Percentiles rank a stretch among this genome's conserved stretches.
These are phyloP conservation scores for Posidonia oceanica DNA, from an alignment of 116 monocot species.

Conservation along the genomic window DNA sequence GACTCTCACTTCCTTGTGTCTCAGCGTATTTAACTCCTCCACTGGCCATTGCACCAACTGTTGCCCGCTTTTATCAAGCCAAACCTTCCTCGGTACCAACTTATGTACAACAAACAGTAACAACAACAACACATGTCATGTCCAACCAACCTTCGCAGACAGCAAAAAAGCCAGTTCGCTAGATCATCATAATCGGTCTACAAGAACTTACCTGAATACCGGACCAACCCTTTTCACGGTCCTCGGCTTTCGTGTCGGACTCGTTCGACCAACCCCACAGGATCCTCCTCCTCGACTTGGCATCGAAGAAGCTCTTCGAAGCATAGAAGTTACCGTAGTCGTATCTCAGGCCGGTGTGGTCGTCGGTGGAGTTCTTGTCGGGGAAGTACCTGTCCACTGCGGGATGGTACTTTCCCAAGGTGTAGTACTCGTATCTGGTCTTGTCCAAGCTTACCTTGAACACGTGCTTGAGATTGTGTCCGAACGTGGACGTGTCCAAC, in stretches of 20 bases:
- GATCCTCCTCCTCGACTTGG: constrained; percentile 24
- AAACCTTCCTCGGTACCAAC: constrained; percentile 51
- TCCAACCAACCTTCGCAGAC: no score
- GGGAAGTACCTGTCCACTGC: constrained; percentile 24
- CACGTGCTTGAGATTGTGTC: no score
- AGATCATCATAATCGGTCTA: no score
- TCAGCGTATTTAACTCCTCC: constrained; percentile 54
- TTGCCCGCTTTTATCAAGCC: constrained; percentile 40
- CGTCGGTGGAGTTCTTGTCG: constrained; percentile 11
- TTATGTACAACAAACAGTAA: no score
- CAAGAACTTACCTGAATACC: constrained; percentile 37
- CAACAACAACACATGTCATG: no score
- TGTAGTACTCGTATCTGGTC: no score
- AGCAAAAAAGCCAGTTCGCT: no score
- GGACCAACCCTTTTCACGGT: constrained; percentile 43
- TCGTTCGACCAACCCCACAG: constrained; percentile 56
- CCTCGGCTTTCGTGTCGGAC: constrained; percentile 15
- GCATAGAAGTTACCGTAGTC: constrained; percentile 51
- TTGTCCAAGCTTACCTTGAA: no score
- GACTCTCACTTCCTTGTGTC: constrained; percentile 19
- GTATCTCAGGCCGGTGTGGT: constrained; percentile 16
- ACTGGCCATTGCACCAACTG: constrained; percentile 78
- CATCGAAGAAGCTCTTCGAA: constrained; percentile 48
- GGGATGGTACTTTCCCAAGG: no score
- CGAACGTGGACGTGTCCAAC: no score